These are phyloP conservation scores for Neospermospora avenae DNA, from an alignment of 2,329 filamentous ascomycete genomes.

Conservation along the genomic window DNA sequence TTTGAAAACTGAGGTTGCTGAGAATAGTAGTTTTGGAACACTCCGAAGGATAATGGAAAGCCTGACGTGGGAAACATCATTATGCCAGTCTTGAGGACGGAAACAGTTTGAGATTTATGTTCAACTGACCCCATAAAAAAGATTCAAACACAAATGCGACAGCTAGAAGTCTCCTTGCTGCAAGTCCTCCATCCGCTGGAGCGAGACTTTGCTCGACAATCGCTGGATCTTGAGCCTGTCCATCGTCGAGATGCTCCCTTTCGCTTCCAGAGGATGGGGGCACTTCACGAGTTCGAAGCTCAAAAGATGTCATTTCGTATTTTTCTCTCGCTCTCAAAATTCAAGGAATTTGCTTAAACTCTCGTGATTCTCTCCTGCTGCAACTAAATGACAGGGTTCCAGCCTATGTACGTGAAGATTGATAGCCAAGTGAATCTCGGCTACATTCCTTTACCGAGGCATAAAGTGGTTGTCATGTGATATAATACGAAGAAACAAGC, in stretches of 20 bases:
- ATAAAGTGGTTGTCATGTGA: too few species aligned
- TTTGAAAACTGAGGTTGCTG: constrained; percentile 54
- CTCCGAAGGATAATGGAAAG: constrained; percentile 65
- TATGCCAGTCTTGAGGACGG: background rate
- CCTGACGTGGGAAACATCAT: constrained; percentile 41
- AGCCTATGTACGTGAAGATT: background rate
- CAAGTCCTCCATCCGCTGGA: constrained; percentile 3
- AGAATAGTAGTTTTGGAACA: constrained; percentile 69
- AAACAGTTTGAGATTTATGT: background rate
- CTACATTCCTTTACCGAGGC: too few species aligned
- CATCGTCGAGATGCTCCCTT: background rate
- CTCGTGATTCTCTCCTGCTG: too few species aligned
- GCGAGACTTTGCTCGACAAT: background rate
- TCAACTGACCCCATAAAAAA: constrained; percentile 7
- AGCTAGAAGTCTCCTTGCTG: constrained; percentile 4
- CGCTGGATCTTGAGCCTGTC: background rate
- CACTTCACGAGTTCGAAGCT: background rate
- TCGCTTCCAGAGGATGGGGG: background rate
- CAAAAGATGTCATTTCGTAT: background rate
- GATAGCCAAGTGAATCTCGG: too few species aligned
- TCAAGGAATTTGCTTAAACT: too few species aligned
- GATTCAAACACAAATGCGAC: constrained; percentile 10
- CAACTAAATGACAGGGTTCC: background rate
- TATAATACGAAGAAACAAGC: too few species aligned
- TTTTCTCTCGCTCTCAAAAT: background rate